A percentile compares a stretch with the other conserved stretches of the same genome.
These are phyloP conservation scores for Micractinium conductrix DNA, from an alignment of 139 green algal species.

Conservation along the genomic window DNA sequence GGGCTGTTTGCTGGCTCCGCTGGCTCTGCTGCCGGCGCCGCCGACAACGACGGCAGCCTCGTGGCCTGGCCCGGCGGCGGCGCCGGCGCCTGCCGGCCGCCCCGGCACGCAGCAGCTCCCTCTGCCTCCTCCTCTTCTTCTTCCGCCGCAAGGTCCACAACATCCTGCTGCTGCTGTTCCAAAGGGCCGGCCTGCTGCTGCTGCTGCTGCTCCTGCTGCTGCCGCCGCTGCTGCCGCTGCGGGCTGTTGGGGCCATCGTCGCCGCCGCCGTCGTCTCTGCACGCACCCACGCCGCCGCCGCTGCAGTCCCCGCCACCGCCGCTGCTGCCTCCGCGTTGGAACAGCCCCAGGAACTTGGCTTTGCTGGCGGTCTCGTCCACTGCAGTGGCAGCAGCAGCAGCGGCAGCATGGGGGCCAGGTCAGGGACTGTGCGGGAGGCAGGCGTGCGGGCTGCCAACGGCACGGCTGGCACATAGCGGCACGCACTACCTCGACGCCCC, in stretches of 20 bases:
- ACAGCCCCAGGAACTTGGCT: slow-evolving; percentile 59
- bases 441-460: neutral
- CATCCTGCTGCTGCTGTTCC: too few relatives aligned
- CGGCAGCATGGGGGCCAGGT: slow-evolving; percentile 64
- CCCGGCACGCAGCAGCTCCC: neutral
- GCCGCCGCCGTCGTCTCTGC: neutral
- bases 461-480: neutral
- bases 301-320: neutral
- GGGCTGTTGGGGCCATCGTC: neutral
- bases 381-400: slow-evolving; percentile 39
- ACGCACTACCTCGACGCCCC: neutral
- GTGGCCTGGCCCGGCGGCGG: neutral
- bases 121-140: neutral
- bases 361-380: slow-evolving; percentile 76
- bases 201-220: neutral
- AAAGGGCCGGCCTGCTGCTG: neutral
- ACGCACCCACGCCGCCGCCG: too few relatives aligned
- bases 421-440: neutral
- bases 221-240: neutral
- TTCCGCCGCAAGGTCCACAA: too few relatives aligned
- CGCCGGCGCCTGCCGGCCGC: too few relatives aligned
- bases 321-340: slow-evolving; percentile 1
- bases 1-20: neutral
- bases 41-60: too few relatives aligned
- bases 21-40: too few relatives aligned